A percentile compares a stretch with the other conserved stretches of the same genome.
Evolutionary conservation across 352 stramenopile species (phyloP).

Genomic region (Pythium aquatile): DNA sequence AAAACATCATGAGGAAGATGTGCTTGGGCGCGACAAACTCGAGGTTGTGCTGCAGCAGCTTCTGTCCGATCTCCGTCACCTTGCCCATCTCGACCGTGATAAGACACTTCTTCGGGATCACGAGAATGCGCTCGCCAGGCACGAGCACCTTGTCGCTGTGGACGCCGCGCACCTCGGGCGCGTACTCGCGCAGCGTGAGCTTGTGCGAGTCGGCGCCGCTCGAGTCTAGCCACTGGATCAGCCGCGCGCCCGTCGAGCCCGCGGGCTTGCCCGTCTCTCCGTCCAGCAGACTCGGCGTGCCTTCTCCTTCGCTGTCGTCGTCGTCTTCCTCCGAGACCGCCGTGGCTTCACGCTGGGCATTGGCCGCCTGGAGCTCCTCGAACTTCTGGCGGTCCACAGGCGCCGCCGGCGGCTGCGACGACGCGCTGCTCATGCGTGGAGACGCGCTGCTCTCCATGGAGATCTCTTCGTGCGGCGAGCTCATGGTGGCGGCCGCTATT

Average conservation of each 20-base stretch:
- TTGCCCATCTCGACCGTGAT: constrained; percentile 99
- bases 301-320: constrained; percentile 20
- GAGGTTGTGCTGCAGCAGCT: constrained; percentile 91
- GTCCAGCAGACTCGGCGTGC: constrained; percentile 20
- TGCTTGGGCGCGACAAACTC: constrained; percentile 99
- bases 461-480: constrained; percentile 7
- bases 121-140: constrained; percentile 86
- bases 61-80: constrained; percentile 92
- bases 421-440: neutral
- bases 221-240: constrained; percentile 75
- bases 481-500: constrained; percentile 13
- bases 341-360: constrained; percentile 17
- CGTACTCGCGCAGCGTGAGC: constrained; percentile 85
- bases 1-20: constrained; percentile 99
- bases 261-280: constrained; percentile 22
- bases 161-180: constrained; percentile 90
- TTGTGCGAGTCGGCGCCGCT: constrained; percentile 79
- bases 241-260: constrained; percentile 56
- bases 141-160: constrained; percentile 88
- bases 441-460: constrained; percentile 5
- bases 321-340: constrained; percentile 2
- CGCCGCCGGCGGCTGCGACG: constrained; percentile 1
- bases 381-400: constrained; percentile 40
- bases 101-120: constrained; percentile 94
- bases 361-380: constrained; percentile 35